phyloP scores from a whole-genome alignment of 495 filamentous ascomycete genomes.

The Hypoxylon perforatum region DNA sequence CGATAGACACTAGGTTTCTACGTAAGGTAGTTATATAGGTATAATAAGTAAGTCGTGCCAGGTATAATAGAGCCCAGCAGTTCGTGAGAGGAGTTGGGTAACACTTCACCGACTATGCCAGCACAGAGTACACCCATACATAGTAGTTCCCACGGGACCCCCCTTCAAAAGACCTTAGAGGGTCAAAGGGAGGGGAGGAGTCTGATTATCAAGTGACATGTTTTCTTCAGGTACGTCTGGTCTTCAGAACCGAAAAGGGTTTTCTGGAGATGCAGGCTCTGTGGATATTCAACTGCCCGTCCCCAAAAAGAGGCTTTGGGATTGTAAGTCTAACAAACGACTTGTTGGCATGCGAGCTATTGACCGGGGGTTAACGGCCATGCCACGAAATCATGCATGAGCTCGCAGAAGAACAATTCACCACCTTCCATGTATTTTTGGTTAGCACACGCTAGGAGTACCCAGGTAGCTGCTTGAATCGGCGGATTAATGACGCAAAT shows the following conservation, averaged over 20 bases:
- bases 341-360: constrained; percentile 45
- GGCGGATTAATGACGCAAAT: constrained; percentile 51
- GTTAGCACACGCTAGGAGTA: constrained; percentile 49
- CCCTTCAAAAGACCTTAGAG: background rate
- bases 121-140: constrained; percentile 37
- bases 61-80: constrained; percentile 48
- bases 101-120: constrained; percentile 43
- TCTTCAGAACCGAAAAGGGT: constrained; percentile 10
- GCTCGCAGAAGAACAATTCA: constrained; percentile 50
- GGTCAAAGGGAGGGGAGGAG: constrained; percentile 29
- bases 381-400: constrained; percentile 61
- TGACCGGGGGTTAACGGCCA: constrained; percentile 49
- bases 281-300: constrained; percentile 30
- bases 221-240: constrained; percentile 29
- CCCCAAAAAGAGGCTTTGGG: constrained; percentile 12
- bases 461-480: constrained; percentile 41
- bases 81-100: constrained; percentile 41
- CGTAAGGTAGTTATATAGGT: constrained; percentile 42
- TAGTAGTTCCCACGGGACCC: constrained; percentile 20
- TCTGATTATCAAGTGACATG: constrained; percentile 34
- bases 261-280: constrained; percentile 22
- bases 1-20: constrained; percentile 46
- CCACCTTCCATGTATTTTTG: constrained; percentile 40
- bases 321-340: constrained; percentile 36
- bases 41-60: constrained; percentile 43